Conservation (phyloP, 352 stramenopile species). For the Phytopythium ostracodes region DNA sequence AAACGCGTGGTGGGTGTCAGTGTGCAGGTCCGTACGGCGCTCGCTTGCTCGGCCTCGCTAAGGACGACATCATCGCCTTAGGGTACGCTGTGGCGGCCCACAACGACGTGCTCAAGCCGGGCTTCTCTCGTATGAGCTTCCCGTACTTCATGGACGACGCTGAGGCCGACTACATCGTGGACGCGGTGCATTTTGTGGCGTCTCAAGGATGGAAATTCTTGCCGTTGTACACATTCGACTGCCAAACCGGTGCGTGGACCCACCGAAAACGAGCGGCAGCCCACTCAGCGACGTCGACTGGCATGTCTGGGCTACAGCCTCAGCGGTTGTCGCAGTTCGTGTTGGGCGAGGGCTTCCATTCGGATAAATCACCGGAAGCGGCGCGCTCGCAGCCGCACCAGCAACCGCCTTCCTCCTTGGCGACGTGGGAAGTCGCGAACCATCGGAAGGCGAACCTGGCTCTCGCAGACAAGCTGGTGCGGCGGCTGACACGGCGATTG, state of each 20-base stretch:
- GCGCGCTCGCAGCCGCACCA: not conserved
- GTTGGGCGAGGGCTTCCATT: not conserved
- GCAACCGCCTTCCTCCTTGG: not conserved
- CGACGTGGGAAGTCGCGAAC: constrained; percentile 3
- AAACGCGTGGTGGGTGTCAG: constrained; percentile 30
- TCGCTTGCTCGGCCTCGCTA: constrained; percentile 87
- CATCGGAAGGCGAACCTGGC: constrained; percentile 8
- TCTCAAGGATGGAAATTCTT: constrained; percentile 92
- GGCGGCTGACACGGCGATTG: not conserved
- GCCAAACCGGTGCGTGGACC: constrained; percentile 91
- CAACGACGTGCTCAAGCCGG: constrained; percentile 92
- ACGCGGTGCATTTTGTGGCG: constrained; percentile 92
- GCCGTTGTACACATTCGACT: constrained; percentile 93
- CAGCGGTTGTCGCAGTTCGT: not conserved
- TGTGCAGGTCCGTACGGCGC: constrained; percentile 93
- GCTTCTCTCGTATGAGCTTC: constrained; percentile 93
- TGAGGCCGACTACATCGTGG: constrained; percentile 93
- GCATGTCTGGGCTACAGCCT: not conserved
- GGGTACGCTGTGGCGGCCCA: constrained; percentile 87
- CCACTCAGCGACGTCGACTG: not conserved
- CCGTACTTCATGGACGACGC: constrained; percentile 77
- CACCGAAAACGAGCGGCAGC: constrained; percentile 21
- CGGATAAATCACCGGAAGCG: not conserved
- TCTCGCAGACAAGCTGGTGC: not conserved
- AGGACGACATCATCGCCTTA: constrained; percentile 55